Evolutionary conservation across 2,329 filamentous ascomycete genomes (phyloP).

Genomic region (Epichloe scottii): DNA sequence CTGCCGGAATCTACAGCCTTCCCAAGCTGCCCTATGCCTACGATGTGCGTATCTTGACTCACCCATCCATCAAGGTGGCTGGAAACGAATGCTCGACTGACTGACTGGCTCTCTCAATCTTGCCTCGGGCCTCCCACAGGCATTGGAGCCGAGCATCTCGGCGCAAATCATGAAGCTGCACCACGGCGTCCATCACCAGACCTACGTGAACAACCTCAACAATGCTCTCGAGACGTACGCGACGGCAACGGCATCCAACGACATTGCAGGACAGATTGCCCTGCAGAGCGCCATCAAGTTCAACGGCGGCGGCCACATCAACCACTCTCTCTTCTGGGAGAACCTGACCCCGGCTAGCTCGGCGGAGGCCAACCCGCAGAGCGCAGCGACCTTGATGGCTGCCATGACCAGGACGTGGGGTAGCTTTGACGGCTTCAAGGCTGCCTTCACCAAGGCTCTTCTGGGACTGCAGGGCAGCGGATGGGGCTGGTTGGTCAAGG

Average conservation of each 20-base stretch:
- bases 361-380: constrained; percentile 39
- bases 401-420: constrained; percentile 58
- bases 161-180: constrained; percentile 72
- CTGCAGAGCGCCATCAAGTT: constrained; percentile 68
- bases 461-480: constrained; percentile 70
- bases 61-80: constrained; percentile 5
- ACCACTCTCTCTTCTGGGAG: constrained; percentile 88
- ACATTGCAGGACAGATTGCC: constrained; percentile 51
- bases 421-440: constrained; percentile 51
- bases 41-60: constrained; percentile 38
- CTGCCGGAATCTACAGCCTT: constrained; percentile 40
- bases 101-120: background rate
- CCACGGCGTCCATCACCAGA: constrained; percentile 66
- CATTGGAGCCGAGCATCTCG: constrained; percentile 62
- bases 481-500: constrained; percentile 76
- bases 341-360: constrained; percentile 55
- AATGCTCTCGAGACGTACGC: constrained; percentile 48
- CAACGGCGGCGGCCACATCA: constrained; percentile 86
- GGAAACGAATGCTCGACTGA: constrained; percentile 29
- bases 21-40: constrained; percentile 57
- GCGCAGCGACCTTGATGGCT: constrained; percentile 38
- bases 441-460: constrained; percentile 51
- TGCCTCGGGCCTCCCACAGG: constrained; percentile 28
- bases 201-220: constrained; percentile 69
- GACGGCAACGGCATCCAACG: constrained; percentile 39